A percentile compares a stretch with the other conserved stretches of the same genome.
These are phyloP conservation scores for Sclerotinia minor DNA, from an alignment of 2,329 filamentous ascomycete species.

Conservation along the genomic window DNA sequence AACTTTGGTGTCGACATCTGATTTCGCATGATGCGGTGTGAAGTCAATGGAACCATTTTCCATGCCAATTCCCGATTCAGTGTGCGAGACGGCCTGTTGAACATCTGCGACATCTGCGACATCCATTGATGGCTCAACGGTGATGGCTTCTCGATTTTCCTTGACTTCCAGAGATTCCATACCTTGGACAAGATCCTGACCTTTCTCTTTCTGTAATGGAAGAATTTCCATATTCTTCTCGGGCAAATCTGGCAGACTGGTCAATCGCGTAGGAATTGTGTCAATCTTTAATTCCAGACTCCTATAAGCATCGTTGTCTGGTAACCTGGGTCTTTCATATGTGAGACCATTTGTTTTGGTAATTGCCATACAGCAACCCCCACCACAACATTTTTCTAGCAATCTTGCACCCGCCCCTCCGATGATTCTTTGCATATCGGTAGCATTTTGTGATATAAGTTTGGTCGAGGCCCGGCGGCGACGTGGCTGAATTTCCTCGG, in stretches of 20 bases:
- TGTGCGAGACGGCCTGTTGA: constrained; percentile 43
- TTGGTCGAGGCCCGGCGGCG: constrained; percentile 68
- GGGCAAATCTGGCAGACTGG: constrained; percentile 69
- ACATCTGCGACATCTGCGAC: constrained; percentile 4
- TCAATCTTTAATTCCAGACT: constrained; percentile 76
- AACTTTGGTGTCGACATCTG: constrained; percentile 54
- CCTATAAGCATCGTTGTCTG: constrained; percentile 82
- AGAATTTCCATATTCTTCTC: constrained; percentile 72
- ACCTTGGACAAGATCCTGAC: constrained; percentile 25
- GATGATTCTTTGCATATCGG: constrained; percentile 63
- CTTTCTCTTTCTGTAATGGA: constrained; percentile 50
- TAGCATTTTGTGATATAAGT: constrained; percentile 63
- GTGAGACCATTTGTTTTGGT: constrained; percentile 49
- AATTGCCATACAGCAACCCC: constrained; percentile 60
- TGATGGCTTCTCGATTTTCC: constrained; percentile 8
- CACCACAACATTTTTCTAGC: constrained; percentile 63
- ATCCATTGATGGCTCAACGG: constrained; percentile 29
- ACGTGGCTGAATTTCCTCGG: constrained; percentile 48
- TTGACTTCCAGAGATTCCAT: not conserved
- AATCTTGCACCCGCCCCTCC: constrained; percentile 63
- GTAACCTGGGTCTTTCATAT: constrained; percentile 57
- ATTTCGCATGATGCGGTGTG: constrained; percentile 35
- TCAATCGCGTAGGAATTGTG: constrained; percentile 71
- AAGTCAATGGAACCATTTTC: constrained; percentile 40
- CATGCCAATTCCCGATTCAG: constrained; percentile 51